Conservation (phyloP, 106 monocot species). For the Hemerocallis citrina region DNA sequence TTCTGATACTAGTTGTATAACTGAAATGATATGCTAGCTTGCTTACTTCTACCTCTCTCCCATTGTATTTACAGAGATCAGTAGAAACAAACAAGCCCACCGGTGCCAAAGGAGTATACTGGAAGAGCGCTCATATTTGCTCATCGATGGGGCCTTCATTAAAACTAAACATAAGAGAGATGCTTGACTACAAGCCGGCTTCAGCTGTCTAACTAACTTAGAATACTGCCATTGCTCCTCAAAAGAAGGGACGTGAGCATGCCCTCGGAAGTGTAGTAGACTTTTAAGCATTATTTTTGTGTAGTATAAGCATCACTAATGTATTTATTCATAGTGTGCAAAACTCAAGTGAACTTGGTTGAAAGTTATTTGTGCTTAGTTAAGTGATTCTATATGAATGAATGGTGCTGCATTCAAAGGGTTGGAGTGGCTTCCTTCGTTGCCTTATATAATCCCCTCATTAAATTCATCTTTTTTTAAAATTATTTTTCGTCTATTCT, state of each 20-base stretch:
- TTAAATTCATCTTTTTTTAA: too few species aligned
- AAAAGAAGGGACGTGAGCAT: background rate
- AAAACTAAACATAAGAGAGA: slow-evolving; percentile 68
- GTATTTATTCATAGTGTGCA: too few species aligned
- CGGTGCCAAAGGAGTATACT: slow-evolving; percentile 95
- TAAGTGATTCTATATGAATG: too few species aligned
- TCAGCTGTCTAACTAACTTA: slow-evolving; percentile 1
- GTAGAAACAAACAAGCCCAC: slow-evolving; percentile 91
- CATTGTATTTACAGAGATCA: slow-evolving; percentile 47
- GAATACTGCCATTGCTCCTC: background rate
- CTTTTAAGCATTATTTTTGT: background rate
- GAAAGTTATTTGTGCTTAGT: too few species aligned
- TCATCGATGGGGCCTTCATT: slow-evolving; percentile 98
- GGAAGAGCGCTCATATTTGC: slow-evolving; percentile 92
- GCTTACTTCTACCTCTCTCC: background rate
- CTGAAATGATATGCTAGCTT: background rate
- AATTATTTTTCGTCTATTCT: too few species aligned
- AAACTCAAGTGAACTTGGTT: too few species aligned
- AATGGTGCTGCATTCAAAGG: too few species aligned
- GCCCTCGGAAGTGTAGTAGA: background rate
- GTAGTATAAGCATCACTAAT: background rate
- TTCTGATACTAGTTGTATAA: background rate
- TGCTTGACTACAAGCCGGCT: slow-evolving; percentile 80
- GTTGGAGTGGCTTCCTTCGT: too few species aligned
- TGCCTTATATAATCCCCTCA: too few species aligned